Evolutionary conservation across 495 filamentous ascomycete species (phyloP).

Genomic region (Pyrenula massariospora): DNA sequence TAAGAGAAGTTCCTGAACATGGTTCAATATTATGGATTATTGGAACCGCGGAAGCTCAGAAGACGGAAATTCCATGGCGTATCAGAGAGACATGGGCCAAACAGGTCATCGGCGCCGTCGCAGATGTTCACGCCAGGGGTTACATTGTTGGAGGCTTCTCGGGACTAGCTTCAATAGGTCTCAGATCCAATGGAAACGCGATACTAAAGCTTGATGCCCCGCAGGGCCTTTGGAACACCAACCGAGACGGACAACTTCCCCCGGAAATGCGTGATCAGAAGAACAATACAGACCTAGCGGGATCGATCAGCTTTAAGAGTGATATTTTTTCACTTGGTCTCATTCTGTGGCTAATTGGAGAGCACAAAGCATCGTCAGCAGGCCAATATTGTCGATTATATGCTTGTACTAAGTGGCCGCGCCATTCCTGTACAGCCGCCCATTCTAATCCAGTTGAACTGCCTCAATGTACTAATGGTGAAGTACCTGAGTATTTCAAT

Average conservation of each 20-base stretch:
- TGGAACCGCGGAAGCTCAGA: neutral
- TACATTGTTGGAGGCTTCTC: constrained; percentile 1
- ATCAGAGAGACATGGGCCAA: neutral
- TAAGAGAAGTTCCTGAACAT: neutral
- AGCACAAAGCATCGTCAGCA: constrained; percentile 1
- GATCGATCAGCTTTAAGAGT: constrained; percentile 2
- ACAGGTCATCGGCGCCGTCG: neutral
- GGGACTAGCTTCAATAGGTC: neutral
- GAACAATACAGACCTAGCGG: neutral
- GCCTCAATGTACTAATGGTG: neutral
- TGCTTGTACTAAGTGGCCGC: constrained; percentile 5
- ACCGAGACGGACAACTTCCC: constrained; percentile 2
- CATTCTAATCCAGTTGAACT: constrained; percentile 4
- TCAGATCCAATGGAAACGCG: constrained; percentile 4
- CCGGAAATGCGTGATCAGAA: constrained; percentile 2
- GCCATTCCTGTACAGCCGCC: constrained; percentile 1
- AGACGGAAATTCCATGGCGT: neutral
- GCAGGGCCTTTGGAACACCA: neutral
- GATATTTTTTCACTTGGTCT: constrained; percentile 7
- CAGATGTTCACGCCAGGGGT: constrained; percentile 1
- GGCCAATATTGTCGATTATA: constrained; percentile 2
- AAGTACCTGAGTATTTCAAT: neutral
- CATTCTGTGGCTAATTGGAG: constrained; percentile 4
- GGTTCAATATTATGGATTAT: neutral
- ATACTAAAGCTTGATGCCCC: neutral